Evolutionary conservation across 2,329 filamentous ascomycete species (phyloP), one percentile per base, ranked within the genome.

Genomic region (Diaporthe sp.): DNA sequence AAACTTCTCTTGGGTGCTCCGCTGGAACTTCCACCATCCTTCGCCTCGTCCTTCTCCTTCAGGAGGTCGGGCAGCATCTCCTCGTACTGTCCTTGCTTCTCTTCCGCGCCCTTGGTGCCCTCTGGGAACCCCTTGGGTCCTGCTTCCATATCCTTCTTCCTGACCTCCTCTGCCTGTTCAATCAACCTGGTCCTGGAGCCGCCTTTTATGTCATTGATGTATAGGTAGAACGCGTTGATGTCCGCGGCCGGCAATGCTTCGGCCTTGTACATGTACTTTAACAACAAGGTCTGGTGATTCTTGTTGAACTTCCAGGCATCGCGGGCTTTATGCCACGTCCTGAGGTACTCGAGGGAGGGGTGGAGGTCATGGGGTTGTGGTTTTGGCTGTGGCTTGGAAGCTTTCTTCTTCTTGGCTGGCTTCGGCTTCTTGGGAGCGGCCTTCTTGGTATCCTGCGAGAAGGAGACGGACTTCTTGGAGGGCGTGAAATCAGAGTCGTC

Each of bases 231-330:
- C 30, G 91, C 87, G 61, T 89, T 85, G 74, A 94, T 92, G 83
- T 96, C 90, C 75, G 89, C 85, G 22, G 92, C 85, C 0, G 95
- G 94, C 57, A 98, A 90, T 76, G 90, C 89, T 78, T 92, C 90
- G 77, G 91, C 85, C 78, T 94, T 92, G 81, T 97, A 94, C 60
- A 94, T 85, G 85, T 97, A 92, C 83, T 97, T 96, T 81, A 98
- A 90, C 17, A 98, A 87, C 78, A 94, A 91, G 71, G 92, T 94
- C 83, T 98, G 96, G 81, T 95, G 92, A 79, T 95, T 96, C 86
- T 98, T 98, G 86, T 97, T 97, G 87, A 98, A 98, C 83, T 98
- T 98, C 96, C 96, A 98, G 78, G 87, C 87, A 13, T 89, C 86
- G 74, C 92, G 92, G 76, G 92, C 89, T 72, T 89, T 89, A 83